These are phyloP conservation scores for Suillus discolor DNA, from an alignment of 768 basidiomycete species.

Conservation along the genomic window DNA sequence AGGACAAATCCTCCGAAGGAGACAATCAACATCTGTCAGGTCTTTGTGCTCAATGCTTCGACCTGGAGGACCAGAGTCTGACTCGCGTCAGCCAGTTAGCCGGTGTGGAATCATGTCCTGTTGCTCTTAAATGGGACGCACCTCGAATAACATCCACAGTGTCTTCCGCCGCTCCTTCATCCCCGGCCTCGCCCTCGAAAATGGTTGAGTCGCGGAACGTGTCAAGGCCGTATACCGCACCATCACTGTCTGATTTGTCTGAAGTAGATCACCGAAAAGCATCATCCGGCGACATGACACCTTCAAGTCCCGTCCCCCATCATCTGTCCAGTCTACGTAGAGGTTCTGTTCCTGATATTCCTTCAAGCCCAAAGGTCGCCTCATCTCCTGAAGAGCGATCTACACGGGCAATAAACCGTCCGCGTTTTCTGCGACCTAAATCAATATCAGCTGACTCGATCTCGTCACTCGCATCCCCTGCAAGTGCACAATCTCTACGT, in stretches of 20 bases:
- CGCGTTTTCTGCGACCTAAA: slow-evolving; percentile 42
- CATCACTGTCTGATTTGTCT: slow-evolving; percentile 36
- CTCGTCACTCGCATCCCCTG: slow-evolving; percentile 30
- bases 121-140: slow-evolving; percentile 21
- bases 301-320: slow-evolving; percentile 10
- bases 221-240: slow-evolving; percentile 52
- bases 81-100: slow-evolving; percentile 66
- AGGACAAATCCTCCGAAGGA: slow-evolving; percentile 33
- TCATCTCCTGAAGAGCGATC: slow-evolving; percentile 21
- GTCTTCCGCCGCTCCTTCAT: slow-evolving; percentile 17
- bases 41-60: slow-evolving; percentile 62
- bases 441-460: slow-evolving; percentile 61
- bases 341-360: slow-evolving; percentile 30
- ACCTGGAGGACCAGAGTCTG: slow-evolving; percentile 72
- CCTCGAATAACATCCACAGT: slow-evolving; percentile 6
- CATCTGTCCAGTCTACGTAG: slow-evolving; percentile 23
- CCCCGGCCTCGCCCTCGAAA: slow-evolving; percentile 23
- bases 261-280: background rate
- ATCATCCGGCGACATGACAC: slow-evolving; percentile 9
- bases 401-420: slow-evolving; percentile 21
- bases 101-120: slow-evolving; percentile 15
- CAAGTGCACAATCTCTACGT: slow-evolving; percentile 16
- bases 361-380: slow-evolving; percentile 11
- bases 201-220: slow-evolving; percentile 24
- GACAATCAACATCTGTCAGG: slow-evolving; percentile 50